Evolutionary conservation across 2,329 filamentous ascomycete species (phyloP).

Genomic region (Chaetoscypha palmicola): DNA sequence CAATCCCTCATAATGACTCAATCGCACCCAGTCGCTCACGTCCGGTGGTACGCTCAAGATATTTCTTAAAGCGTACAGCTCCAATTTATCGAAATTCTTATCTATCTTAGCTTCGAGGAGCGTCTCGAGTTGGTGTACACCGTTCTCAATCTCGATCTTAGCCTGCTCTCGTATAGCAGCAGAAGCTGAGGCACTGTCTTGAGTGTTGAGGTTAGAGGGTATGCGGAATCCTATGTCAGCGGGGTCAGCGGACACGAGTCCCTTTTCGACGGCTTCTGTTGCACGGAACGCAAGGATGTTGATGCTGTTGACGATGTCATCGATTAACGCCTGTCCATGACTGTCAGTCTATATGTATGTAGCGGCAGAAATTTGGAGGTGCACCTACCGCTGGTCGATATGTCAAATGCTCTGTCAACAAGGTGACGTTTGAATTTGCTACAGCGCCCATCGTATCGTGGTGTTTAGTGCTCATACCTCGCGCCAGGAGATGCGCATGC

Average conservation of each 20-base stretch:
- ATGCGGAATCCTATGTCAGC: constrained; percentile 72
- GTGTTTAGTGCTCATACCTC: background rate
- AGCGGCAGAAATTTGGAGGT: background rate
- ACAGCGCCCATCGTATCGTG: constrained; percentile 21
- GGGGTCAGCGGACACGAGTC: constrained; percentile 67
- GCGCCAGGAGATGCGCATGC: background rate
- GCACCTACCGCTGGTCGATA: constrained; percentile 85
- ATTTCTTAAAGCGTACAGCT: constrained; percentile 86
- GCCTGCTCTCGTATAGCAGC: constrained; percentile 41
- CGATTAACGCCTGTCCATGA: constrained; percentile 71
- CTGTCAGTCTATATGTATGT: background rate
- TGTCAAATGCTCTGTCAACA: constrained; percentile 91
- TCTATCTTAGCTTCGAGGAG: constrained; percentile 74
- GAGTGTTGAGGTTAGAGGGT: constrained; percentile 35
- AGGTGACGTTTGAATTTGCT: constrained; percentile 40
- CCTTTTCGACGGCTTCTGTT: constrained; percentile 78
- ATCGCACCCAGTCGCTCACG: constrained; percentile 66
- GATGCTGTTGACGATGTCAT: constrained; percentile 96
- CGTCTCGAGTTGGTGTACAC: constrained; percentile 78
- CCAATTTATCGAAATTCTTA: constrained; percentile 78
- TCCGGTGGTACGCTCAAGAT: constrained; percentile 69
- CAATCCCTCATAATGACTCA: constrained; percentile 69
- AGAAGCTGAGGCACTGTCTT: constrained; percentile 36
- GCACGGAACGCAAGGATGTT: constrained; percentile 90
- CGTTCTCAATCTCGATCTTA: constrained; percentile 74